Conservation (phyloP, 1,284 basidiomycete species). For the Pseudozyma thailandica region DNA sequence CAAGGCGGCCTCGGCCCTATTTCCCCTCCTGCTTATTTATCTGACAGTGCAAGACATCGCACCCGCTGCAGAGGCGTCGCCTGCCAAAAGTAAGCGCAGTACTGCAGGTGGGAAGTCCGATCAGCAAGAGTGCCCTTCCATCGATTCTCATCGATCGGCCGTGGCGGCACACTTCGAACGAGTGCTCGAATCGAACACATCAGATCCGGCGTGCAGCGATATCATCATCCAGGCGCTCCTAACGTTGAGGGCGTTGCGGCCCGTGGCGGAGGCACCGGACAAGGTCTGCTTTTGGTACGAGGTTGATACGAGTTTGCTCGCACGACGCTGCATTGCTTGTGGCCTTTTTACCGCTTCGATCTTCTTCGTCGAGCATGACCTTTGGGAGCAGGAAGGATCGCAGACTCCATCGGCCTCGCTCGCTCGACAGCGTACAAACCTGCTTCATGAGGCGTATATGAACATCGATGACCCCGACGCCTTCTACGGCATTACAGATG, state of each 20-base stretch:
- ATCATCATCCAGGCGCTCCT: slow-evolving; percentile 82
- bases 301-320: slow-evolving; percentile 80
- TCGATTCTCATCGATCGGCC: slow-evolving; percentile 9
- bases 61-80: slow-evolving; percentile 55
- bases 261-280: slow-evolving; percentile 59
- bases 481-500: slow-evolving; percentile 87
- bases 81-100: slow-evolving; percentile 5
- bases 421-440: slow-evolving; percentile 60
- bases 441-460: slow-evolving; percentile 87
- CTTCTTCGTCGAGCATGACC: slow-evolving; percentile 85
- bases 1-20: slow-evolving; percentile 75
- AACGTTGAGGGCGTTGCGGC: slow-evolving; percentile 79
- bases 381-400: slow-evolving; percentile 71
- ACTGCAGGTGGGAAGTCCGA: slow-evolving; percentile 6
- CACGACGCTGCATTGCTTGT: slow-evolving; percentile 78
- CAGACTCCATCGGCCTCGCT: slow-evolving; percentile 3
- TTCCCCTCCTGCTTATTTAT: slow-evolving; percentile 80
- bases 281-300: slow-evolving; percentile 83
- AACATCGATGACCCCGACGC: slow-evolving; percentile 97
- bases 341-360: slow-evolving; percentile 88
- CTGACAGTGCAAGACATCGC: slow-evolving; percentile 17
- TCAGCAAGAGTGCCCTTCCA: not conserved
- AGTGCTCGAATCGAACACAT: slow-evolving; percentile 72
- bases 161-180: slow-evolving; percentile 61
- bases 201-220: slow-evolving; percentile 72